Base-by-base conservation (phyloP, 2,329 filamentous ascomycete species). In the Phialemonium atrogriseum region DNA sequence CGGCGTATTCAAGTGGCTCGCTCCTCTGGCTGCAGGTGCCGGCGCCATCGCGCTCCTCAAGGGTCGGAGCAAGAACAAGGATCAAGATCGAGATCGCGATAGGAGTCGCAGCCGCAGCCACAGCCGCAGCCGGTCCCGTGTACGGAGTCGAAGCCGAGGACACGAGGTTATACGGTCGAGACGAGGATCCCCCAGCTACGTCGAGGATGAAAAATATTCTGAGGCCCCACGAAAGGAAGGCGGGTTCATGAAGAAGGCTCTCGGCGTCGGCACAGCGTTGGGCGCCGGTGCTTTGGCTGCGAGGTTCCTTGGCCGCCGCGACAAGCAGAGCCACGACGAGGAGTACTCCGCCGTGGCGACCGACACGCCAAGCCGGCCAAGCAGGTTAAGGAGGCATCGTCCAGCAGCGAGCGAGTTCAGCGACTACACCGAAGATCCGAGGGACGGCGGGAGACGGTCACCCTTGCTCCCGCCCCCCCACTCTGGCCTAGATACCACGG, bases 141-240 rank as follows among this genome's bases (percentile, higher is more conserved):
- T 56, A 32, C 53, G 55, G 16, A 54, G 48, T 24, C 53, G 56
- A 10, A 51, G 49, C 28, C 54, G 59, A 17, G 58, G 50, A 5
- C 61, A 66, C 1, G 69, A 75, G 36, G 67, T 71, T 2, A 46
- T 73, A 8, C 56, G 70, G 1, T 76, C 72, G 0, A 60, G 68
- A 24, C 58, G 62, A 19, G 62, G 52, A 4, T 78, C 73, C 0
- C 65, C 64, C 5, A 80, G 75, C 31, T 78, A 76, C 40, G 57
- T 63, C 13, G 61, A 70, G 20, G 71, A 80, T 23, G 80, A 86
- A 42, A 84, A 86, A 50, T 70, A 71, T 35, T 71, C 70, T 0
- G 68, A 77, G n/a, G 59, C 58, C 15, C 62, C 55, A 21, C 41
- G 47, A 33, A 43, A 47, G 51, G 46, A 54, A 49, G 68, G 70